Percentiles rank a stretch among this genome's conserved stretches.
phyloP scores from a whole-genome alignment of 2,329 filamentous ascomycete genomes.

The Nemania diffusa region DNA sequence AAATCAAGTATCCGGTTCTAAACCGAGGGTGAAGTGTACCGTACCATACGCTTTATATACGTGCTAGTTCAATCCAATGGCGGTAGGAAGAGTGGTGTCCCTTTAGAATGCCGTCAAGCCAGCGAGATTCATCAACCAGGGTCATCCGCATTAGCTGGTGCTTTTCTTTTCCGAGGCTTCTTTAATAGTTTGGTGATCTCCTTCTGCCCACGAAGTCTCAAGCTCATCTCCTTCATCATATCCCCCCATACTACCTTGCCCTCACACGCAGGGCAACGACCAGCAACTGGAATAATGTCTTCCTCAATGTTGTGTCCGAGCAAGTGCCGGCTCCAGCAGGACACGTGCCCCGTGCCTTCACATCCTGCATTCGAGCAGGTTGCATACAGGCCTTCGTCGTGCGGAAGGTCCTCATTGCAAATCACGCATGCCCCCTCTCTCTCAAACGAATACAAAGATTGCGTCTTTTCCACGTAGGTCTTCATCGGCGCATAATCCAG shows the following conservation, averaged over 20 bases:
- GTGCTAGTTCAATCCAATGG: no score
- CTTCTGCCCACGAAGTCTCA: constrained; percentile 76
- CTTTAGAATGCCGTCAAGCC: background rate
- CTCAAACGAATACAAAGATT: constrained; percentile 65
- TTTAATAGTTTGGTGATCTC: constrained; percentile 77
- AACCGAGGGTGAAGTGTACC: no score
- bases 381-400: constrained; percentile 63
- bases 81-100: background rate
- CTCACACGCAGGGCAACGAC: constrained; percentile 77
- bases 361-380: constrained; percentile 66
- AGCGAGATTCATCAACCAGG: constrained; percentile 24
- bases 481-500: constrained; percentile 66
- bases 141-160: constrained; percentile 37
- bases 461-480: constrained; percentile 65
- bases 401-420: constrained; percentile 58
- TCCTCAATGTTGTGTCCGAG: constrained; percentile 51
- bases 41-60: no score
- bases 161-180: constrained; percentile 52
- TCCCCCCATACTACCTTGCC: constrained; percentile 74
- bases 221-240: constrained; percentile 83
- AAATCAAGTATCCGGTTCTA: no score
- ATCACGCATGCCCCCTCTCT: constrained; percentile 65
- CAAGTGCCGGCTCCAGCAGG: constrained; percentile 68
- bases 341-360: constrained; percentile 67
- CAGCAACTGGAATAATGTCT: constrained; percentile 72